Conservation (phyloP, 2,329 filamentous ascomycete species). For the Fusarium napiforme region DNA sequence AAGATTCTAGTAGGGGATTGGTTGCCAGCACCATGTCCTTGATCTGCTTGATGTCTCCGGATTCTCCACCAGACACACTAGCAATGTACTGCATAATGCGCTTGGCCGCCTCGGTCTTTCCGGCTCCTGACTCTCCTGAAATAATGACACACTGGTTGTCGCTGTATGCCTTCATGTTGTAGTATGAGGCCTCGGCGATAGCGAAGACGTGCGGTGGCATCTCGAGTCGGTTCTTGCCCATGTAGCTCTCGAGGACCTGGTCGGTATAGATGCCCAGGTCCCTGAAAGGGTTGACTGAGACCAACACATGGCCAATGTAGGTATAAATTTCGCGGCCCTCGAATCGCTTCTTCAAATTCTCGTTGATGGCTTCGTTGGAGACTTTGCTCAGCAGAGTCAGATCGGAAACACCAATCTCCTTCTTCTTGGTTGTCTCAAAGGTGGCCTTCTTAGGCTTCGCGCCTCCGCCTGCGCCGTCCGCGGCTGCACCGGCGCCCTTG, state of each 20-base stretch:
- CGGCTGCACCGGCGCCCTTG: constrained; percentile 53
- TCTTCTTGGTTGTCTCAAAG: constrained; percentile 97
- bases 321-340: constrained; percentile 99
- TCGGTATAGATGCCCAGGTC: constrained; percentile 99
- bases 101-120: constrained; percentile 98
- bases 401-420: constrained; percentile 98
- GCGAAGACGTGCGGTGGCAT: constrained; percentile 96
- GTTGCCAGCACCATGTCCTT: constrained; percentile 99
- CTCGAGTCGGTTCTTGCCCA: constrained; percentile 96
- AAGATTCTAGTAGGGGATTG: constrained; percentile 95
- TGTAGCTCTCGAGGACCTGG: constrained; percentile 90
- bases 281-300: constrained; percentile 97
- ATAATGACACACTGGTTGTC: constrained; percentile 99
- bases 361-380: constrained; percentile 98
- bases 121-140: constrained; percentile 96
- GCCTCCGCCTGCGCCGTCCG: constrained; percentile 52
- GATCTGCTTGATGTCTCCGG: constrained; percentile 91
- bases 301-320: constrained; percentile 99
- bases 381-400: constrained; percentile 98
- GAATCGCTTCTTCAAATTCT: constrained; percentile 98
- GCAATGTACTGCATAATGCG: constrained; percentile 99
- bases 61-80: constrained; percentile 87
- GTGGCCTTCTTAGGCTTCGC: constrained; percentile 92
- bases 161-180: constrained; percentile 99
- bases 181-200: constrained; percentile 95